Conservation (phyloP, 306 rosid genomes). For the Acacia confusa region DNA sequence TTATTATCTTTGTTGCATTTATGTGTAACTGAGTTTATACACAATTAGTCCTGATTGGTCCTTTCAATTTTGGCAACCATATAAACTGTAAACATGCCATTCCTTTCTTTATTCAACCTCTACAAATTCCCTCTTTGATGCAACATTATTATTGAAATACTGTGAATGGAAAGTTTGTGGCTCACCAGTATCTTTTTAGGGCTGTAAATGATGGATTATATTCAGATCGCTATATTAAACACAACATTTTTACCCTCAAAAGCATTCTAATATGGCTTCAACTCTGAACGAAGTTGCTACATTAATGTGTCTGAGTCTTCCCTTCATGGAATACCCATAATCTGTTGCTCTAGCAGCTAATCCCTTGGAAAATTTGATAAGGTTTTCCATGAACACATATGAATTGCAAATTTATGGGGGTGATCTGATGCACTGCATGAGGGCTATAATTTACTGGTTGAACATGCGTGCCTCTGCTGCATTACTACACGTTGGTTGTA, state of each 20-base stretch:
- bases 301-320: neutral
- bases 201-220: constrained; percentile 19
- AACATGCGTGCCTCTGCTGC: neutral
- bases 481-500: neutral
- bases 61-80: neutral
- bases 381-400: neutral
- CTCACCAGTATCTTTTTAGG: neutral
- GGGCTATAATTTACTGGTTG: neutral
- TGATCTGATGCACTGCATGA: constrained; percentile 20
- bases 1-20: neutral
- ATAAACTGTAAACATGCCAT: neutral
- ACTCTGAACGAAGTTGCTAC: constrained; percentile 8
- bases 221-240: constrained; percentile 14
- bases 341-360: neutral
- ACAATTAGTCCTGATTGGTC: neutral
- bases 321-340: constrained; percentile 18
- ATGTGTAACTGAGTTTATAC: neutral
- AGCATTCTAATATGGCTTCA: constrained; percentile 15
- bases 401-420: neutral
- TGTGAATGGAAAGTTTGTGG: neutral
- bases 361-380: constrained; percentile 12
- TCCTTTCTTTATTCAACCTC: neutral
- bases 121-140: neutral
- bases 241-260: neutral
- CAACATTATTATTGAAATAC: neutral